Base-by-base conservation (phyloP, 208 protist species). In the Leishmania turanica region DNA sequence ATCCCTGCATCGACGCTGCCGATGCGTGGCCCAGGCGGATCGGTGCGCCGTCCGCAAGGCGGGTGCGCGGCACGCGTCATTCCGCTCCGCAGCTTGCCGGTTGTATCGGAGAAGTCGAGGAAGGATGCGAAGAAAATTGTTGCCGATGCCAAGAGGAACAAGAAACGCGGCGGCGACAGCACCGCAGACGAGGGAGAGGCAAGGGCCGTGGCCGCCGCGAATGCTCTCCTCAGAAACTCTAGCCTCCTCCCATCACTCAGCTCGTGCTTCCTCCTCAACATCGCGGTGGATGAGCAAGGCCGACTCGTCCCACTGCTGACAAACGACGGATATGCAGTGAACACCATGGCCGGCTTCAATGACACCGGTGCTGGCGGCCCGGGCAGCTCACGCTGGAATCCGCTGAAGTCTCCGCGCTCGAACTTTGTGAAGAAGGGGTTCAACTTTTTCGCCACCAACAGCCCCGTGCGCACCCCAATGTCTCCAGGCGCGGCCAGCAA, bases 21-120 rank as follows among this genome's bases (percentile, higher is more conserved):
- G 40, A 79, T 47, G 9, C 82, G 82, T 31, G 82, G 77, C 21
- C 34, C 79, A 5, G 37, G 68, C 5, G 75, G 73, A 8, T 31
- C 76, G 3, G 15, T 80, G 60, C 75, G 81, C 21, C 82, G 72
- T 19, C 75, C 83, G 31, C 66, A 75, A n/a, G 83, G 83, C 64
- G 75, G 85, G 65, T 86, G 85, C 62, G 78, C 79, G 13, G 85
- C 85, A 9, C 85, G 82, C 68, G 65, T 88, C 65, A 84, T 85
- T 56, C 78, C 72, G 51, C 82, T 88, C 19, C 78, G 85, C 4
- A 45, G 68, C 8, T 62, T 83, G 17, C 77, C 83, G n/a, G 66
- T 86, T n/a, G 82, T 86, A 27, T 74, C 82, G 54, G 60, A 49
- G 11, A 78, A 73, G 21, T 53, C 66, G n/a, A 86, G 79, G 49